Conservation (phyloP, 2,329 filamentous ascomycete genomes). For the Microsporum ferrugineum region DNA sequence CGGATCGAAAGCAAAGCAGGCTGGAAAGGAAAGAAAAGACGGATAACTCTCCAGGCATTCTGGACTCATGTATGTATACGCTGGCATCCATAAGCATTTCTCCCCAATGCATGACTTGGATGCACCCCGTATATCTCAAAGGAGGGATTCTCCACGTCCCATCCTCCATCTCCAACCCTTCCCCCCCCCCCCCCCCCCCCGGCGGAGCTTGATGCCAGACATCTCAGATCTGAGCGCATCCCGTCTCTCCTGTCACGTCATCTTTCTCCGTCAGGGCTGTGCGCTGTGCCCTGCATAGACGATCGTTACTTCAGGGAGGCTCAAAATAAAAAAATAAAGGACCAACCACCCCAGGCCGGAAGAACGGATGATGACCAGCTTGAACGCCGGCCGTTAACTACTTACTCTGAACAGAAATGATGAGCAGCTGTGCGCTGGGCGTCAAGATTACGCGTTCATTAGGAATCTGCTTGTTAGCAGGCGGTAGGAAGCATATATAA, state of each 20-base stretch:
- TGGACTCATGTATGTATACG: background rate
- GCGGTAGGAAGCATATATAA: background rate
- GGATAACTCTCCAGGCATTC: background rate
- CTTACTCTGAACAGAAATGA: background rate
- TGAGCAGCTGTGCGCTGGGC: background rate
- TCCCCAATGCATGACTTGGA: background rate
- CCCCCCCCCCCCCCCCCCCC: background rate
- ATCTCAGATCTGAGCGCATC: background rate
- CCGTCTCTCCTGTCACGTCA: background rate
- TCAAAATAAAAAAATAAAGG: background rate
- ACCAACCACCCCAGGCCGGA: background rate
- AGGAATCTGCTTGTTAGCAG: background rate
- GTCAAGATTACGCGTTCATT: conserved; percentile 1
- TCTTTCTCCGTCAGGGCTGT: background rate
- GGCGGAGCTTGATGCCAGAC: background rate
- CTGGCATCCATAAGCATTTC: background rate
- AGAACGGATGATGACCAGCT: background rate
- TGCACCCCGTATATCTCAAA: background rate
- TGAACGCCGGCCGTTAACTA: background rate
- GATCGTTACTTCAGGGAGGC: background rate
- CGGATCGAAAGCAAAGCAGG: background rate
- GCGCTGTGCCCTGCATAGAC: background rate
- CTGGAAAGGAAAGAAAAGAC: background rate
- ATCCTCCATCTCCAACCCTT: background rate
- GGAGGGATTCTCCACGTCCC: background rate